Base-by-base conservation (phyloP, 2,329 filamentous ascomycete genomes). In the Bipolaris oryzae region DNA sequence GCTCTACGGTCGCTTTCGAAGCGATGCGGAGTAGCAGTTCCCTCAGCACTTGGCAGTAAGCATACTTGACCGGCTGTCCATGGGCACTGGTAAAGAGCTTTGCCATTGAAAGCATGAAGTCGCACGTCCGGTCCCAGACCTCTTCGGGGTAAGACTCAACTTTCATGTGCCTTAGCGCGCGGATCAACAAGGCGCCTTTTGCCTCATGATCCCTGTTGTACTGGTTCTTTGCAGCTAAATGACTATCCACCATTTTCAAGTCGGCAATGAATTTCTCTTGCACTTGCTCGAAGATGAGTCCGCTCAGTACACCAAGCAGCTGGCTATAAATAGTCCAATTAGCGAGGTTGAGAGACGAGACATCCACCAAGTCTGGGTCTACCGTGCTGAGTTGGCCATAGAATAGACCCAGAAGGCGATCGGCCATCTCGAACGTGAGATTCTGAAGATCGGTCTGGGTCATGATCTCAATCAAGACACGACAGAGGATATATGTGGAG, bases 271-370 rank as follows among this genome's bases (percentile, higher is more conserved):
- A 99, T 45, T 91, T 87, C 52, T 87, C 86, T 3, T 91, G 88
- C 43, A 99, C 93, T 53, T 88, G 90, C 15, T 86, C 80, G 74
- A 99, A 98, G 72, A 96, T 94, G 62, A 95, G 88, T 42, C 90
- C 89, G 77, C 95, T 97, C 90, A 99, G 96, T 37, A 93, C 89
- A n/a, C 96, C 95, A 1, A 99, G 84, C 3, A 99, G 81, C 69
- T 96, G 91, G 18, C 92, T 89, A 74, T 97, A 97, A 2, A 99
- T 87, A 57, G 91, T 90, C 94, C 94, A 99, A 69, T 99, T 99
- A 13, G 95, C 91, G 77, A 95, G 87, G 63, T 92, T 92, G 21
- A 98, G 81, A 0, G 91, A 88, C 0, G 92, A 96, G 7, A 88
- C 82, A 60, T 87, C 81, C 3, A 94, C 80, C 69, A 93, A 87